phyloP scores from a whole-genome alignment of 176 grass and related monocot species.

The Carex pumila region DNA sequence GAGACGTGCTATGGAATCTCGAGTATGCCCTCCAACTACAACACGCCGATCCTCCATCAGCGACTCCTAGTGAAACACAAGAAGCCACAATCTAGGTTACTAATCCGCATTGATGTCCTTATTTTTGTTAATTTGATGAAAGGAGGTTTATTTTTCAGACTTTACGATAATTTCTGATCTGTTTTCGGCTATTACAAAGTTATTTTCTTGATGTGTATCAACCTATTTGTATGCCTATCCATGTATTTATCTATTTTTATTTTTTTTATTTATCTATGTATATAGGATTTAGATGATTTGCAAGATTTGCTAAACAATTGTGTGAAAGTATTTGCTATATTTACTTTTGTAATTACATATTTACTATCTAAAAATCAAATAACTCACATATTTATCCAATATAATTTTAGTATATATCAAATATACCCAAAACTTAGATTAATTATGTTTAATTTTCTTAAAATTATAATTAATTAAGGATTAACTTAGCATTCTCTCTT shows the following conservation, averaged over 20 bases:
- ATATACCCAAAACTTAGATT: too few relatives aligned
- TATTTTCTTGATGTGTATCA: conserved; percentile 3
- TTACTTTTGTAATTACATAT: neutral
- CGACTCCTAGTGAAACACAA: neutral
- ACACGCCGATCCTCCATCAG: conserved; percentile 55
- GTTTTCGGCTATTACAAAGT: neutral
- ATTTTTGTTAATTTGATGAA: neutral
- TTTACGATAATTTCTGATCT: neutral
- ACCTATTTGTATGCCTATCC: neutral
- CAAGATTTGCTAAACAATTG: neutral
- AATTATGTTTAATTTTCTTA: too few relatives aligned
- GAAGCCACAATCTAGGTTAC: neutral
- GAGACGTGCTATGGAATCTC: conserved; percentile 96
- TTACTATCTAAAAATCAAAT: too few relatives aligned
- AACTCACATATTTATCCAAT: too few relatives aligned
- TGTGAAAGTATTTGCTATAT: neutral
- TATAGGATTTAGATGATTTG: neutral
- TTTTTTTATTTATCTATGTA: neutral
- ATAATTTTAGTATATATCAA: too few relatives aligned
- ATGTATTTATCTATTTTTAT: neutral
- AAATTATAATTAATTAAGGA: too few relatives aligned
- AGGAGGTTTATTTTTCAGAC: neutral
- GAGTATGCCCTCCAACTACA: conserved; percentile 88
- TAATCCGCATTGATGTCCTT: neutral
- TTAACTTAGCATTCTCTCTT: too few relatives aligned